phyloP scores from a whole-genome alignment of 345 rosid genomes.

The Mangifera indica region DNA sequence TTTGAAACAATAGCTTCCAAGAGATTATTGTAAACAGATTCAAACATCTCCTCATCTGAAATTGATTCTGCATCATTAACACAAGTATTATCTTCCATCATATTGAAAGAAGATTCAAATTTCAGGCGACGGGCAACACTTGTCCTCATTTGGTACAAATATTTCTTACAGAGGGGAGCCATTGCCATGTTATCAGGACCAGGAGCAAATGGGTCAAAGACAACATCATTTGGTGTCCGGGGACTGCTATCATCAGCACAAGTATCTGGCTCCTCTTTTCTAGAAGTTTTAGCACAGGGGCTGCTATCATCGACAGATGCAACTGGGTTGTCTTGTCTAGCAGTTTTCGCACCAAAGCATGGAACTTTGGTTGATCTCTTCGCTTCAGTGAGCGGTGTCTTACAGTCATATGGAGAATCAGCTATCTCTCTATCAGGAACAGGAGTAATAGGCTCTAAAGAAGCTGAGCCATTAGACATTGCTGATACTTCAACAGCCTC shows the following conservation, averaged over 20 bases:
- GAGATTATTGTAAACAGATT: constrained; percentile 49
- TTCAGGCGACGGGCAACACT: constrained; percentile 41
- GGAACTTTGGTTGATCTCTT: constrained; percentile 21
- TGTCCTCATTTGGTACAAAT: constrained; percentile 31
- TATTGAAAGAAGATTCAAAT: constrained; percentile 31
- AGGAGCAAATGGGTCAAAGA: constrained; percentile 56
- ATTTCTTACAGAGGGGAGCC: constrained; percentile 46
- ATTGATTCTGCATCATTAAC: constrained; percentile 18
- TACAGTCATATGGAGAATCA: constrained; percentile 30
- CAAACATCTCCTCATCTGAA: constrained; percentile 52
- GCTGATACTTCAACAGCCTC: constrained; percentile 14
- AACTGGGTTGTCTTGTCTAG: constrained; percentile 10
- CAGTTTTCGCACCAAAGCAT: constrained; percentile 18
- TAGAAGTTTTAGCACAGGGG: constrained; percentile 3
- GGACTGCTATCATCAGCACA: constrained; percentile 26
- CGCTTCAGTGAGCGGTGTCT: constrained; percentile 32
- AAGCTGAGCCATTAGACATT: not conserved
- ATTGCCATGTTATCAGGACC: constrained; percentile 36
- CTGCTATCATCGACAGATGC: not conserved
- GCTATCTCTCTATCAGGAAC: constrained; percentile 40
- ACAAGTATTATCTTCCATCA: constrained; percentile 1
- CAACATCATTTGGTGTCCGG: constrained; percentile 45
- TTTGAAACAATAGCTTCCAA: constrained; percentile 45
- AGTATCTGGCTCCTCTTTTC: constrained; percentile 9
- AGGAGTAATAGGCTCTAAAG: constrained; percentile 41